These are phyloP conservation scores for Fomitopsis palustris DNA, from an alignment of 1,284 basidiomycete genomes.

Conservation along the genomic window DNA sequence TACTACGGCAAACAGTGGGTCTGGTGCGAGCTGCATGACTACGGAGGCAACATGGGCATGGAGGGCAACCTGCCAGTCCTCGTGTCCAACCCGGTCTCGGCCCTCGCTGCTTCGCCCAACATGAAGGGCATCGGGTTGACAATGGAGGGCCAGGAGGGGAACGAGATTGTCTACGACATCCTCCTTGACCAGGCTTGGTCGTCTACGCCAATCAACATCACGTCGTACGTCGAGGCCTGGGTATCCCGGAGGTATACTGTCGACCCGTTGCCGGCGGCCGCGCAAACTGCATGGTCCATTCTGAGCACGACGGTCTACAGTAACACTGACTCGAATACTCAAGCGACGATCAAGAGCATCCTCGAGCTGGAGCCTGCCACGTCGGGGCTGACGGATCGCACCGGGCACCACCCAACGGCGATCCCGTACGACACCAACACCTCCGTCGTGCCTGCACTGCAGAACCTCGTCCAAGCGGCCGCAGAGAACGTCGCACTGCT, in stretches of 20 bases:
- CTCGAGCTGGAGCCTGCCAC: slow-evolving; percentile 33
- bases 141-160: slow-evolving; percentile 41
- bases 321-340: slow-evolving; percentile 30
- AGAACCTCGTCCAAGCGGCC: slow-evolving; percentile 30
- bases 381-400: slow-evolving; percentile 32
- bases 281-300: slow-evolving; percentile 35
- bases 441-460: slow-evolving; percentile 35
- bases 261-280: slow-evolving; percentile 22
- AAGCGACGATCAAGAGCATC: slow-evolving; percentile 40
- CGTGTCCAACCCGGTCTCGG: slow-evolving; percentile 30
- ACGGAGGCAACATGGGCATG: slow-evolving; percentile 40
- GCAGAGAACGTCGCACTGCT: slow-evolving; percentile 18
- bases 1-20: slow-evolving; percentile 43
- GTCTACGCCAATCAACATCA: slow-evolving; percentile 27
- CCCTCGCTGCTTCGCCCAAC: slow-evolving; percentile 27
- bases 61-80: slow-evolving; percentile 38
- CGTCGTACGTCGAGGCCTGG: slow-evolving; percentile 32
- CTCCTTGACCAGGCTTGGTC: slow-evolving; percentile 43
- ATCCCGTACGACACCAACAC: slow-evolving; percentile 38
- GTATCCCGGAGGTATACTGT: slow-evolving; percentile 34
- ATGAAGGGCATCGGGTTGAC: slow-evolving; percentile 41
- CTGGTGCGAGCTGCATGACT: slow-evolving; percentile 43
- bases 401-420: slow-evolving; percentile 31
- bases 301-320: slow-evolving; percentile 38
- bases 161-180: slow-evolving; percentile 42